Base-by-base conservation (phyloP, 208 protist genomes). In the Vickermania ingenoplastis region DNA sequence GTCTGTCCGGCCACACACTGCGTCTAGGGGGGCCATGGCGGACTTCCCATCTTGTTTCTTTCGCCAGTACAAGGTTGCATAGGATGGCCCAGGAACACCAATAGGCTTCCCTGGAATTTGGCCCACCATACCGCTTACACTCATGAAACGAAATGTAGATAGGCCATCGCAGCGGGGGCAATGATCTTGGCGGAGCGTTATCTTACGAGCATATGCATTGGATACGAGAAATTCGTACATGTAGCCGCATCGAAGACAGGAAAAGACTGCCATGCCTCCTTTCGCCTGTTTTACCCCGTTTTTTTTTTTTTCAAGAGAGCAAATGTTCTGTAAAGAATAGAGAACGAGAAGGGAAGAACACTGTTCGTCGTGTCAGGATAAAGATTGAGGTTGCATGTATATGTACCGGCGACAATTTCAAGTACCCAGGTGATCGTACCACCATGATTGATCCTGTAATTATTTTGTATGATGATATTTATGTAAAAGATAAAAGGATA, bases 211-310 rank as follows among this genome's bases (percentile, higher is more conserved):
- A 61, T 79, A 90, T 50, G 60, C 79, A 59, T 82, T 86, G 1
- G 83, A 86, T n/a, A 90, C 73, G 51, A 84, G 66, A 57, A 86
- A 86, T 58, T 90, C 79, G 53, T 86, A 86, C 67, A 84, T 84
- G 65, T 83, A 90, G 41, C 79, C 83, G 55, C 83, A 90, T 17
- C 71, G 65, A 17, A 86, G 21, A 30, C 83, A 90, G 1, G 83
- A 90, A 69, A 90, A 90, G 7, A 90, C 58, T 21, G 79, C 83
- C 83, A 90, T 89, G 7, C 11, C 21, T 17, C 17, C 17, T 17
- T 48, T 48, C 11, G 17, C 7, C 36, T 48, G 36, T 7, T n/a
- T 48, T 17, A 48, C 36, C 36, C n/a, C n/a, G n/a, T n/a, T n/a
- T n/a, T n/a, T n/a, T n/a, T n/a, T n/a, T n/a, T n/a, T n/a, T n/a